Evolutionary conservation across 2,329 filamentous ascomycete genomes (phyloP).

Genomic region (Aspergillus sp.): DNA sequence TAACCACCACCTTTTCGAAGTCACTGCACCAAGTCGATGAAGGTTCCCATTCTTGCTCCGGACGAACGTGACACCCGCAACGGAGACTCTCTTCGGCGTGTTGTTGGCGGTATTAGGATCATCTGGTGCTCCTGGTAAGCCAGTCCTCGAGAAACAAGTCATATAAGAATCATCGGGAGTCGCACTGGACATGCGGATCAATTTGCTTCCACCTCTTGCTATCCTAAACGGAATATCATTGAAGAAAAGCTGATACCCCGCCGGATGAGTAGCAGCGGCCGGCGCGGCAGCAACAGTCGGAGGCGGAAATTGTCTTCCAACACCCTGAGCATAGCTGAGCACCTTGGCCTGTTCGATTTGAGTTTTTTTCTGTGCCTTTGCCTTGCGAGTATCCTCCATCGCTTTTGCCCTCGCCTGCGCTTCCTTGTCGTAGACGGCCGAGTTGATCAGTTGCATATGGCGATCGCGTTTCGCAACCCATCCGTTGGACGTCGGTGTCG

Average conservation of each 20-base stretch:
- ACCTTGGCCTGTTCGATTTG: conserved; percentile 46
- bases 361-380: conserved; percentile 48
- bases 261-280: conserved; percentile 23
- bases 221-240: conserved; percentile 69
- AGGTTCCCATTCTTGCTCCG: conserved; percentile 85
- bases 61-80: conserved; percentile 75
- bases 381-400: conserved; percentile 59
- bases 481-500: conserved; percentile 31
- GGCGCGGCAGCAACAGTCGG: conserved; percentile 14
- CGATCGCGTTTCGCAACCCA: conserved; percentile 71
- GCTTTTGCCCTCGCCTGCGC: conserved; percentile 61
- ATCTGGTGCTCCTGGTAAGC: conserved; percentile 38
- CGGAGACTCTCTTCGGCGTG: conserved; percentile 65
- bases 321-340: conserved; percentile 32
- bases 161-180: conserved; percentile 7
- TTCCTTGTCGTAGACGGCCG: conserved; percentile 68
- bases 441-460: conserved; percentile 77
- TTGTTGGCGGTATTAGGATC: conserved; percentile 55
- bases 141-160: conserved; percentile 29
- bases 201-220: conserved; percentile 71
- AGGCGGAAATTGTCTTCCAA: conserved; percentile 13
- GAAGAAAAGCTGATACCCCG: conserved; percentile 58
- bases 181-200: conserved; percentile 67
- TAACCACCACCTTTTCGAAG: conserved; percentile 63
- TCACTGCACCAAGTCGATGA: conserved; percentile 67